These are phyloP conservation scores for Remersonia thermophila DNA, from an alignment of 2,329 filamentous ascomycete species.

Conservation along the genomic window DNA sequence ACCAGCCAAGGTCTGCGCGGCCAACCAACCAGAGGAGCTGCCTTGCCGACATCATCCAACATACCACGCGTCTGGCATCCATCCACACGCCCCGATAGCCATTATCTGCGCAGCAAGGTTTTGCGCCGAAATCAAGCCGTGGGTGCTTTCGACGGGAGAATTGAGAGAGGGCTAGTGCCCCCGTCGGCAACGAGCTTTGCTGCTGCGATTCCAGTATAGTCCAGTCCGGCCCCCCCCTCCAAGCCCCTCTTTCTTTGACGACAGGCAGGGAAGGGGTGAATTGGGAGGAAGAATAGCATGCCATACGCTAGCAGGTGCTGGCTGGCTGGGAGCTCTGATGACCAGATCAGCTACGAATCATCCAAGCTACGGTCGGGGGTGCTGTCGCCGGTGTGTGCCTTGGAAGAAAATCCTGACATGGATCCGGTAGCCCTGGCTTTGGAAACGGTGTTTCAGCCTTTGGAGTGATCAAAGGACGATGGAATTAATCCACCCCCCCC, in stretches of 20 bases:
- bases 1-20: not conserved
- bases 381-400: constrained; percentile 9
- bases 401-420: constrained; percentile 16
- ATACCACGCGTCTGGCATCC: not conserved
- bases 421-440: constrained; percentile 18
- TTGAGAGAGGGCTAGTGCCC: constrained; percentile 1
- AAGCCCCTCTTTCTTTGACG: constrained; percentile 2
- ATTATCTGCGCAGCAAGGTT: constrained; percentile 1
- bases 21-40: not conserved
- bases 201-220: no score
- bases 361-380: constrained; percentile 10
- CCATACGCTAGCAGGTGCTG: constrained; percentile 1
- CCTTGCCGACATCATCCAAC: not conserved
- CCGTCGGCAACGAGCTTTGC: no score
- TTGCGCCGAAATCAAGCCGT: constrained; percentile 7
- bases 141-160: constrained; percentile 12
- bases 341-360: constrained; percentile 21
- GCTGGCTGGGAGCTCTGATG: constrained; percentile 11
- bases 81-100: not conserved
- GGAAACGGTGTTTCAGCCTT: constrained; percentile 22
- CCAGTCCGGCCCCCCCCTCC: no score
- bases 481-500: constrained; percentile 16
- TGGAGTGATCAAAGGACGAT: constrained; percentile 22
- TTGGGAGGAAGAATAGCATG: constrained; percentile 5
- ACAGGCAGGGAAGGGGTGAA: constrained; percentile 9